Evolutionary conservation across 1,139 yeast species (phyloP), one percentile per base, ranked within the genome.

Genomic region (Geotrichum australiense): DNA sequence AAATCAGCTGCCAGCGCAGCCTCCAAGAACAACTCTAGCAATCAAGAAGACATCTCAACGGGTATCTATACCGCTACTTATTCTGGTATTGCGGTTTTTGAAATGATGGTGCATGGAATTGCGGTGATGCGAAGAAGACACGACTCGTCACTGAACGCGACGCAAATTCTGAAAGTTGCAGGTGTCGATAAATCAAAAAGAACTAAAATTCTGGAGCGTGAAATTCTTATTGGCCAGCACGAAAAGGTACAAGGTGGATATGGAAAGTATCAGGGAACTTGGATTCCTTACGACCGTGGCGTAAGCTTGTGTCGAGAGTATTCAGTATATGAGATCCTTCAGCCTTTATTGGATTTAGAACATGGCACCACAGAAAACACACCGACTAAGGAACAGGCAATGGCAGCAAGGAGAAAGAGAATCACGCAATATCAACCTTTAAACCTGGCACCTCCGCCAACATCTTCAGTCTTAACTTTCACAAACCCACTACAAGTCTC

Each of bases 191-290:
- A 87, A 61, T 82, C 94, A 1, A 80, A 80, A 53, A 68, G 96
- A 46, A 84, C 95, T 5, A 78, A 87, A 54, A 76, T 87, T 46
- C 69, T 87, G 53, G 96, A 89, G 58, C 78, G 78, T 51, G 96
- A 87, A 57, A 85, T 89, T n/a, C 87, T 78, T 50, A 75, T 79
- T 1, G 94, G 94, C 22, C 69, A 69, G 30, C 95, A 86, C 61
- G 96, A 89, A 58, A 89, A 87, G 58, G 91, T 89, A 10, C 96
- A 87, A 63, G 96, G 96, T 35, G 96, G 96, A 0, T 85, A 87
- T 58, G 96, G 96, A 11, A 82, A 86, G 57, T 85, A 84, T 59
- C 96, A 89, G 63, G 97, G 97, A 1, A 85, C 96, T 0, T 91
- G 96, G 86, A 81, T 87, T 18, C 94, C 96, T 0, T 55, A 53